Base-by-base conservation (phyloP, 2,329 filamentous ascomycete species). In the Zymoseptoria tritici region DNA sequence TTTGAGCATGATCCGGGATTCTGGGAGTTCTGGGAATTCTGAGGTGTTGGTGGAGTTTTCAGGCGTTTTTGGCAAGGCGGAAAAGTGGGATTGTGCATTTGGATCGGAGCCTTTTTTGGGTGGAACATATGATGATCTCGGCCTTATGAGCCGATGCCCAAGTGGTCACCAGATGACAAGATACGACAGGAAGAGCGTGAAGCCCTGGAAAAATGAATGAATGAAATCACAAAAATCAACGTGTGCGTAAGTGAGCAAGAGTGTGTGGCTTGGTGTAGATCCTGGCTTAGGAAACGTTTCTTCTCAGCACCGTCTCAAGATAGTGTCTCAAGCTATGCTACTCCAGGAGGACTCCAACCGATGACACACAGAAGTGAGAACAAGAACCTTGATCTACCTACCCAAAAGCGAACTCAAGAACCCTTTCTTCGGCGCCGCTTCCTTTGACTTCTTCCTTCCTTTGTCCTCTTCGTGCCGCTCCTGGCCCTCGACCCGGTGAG, bases 401-500 rank as follows among this genome's bases (percentile, higher is more conserved):
- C 36, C 36, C 36, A 57, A 26, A 20, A 57, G 51, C 36, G 49
- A 46, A 21, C 56, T 50, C 26, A 57, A 49, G 29, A 57, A 57
- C 21, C 49, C 50, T 21, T 53, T 57, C 16, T 49, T 49, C 50
- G 36, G 52, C 57, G 31, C 16, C 42, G 52, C 31, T 7, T 42
- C 42, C 21, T 51, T 46, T 26, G 57, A 46, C 16, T 21, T 31
- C 24, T 22, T 53, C n/a, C 22, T 31, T 31, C 50, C 53, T 36
- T 46, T 52, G n/a, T 55, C 51, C 29, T 52, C 29, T 21, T 26
- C 52, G 9, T 49, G 29, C n/a, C 49, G 51, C 9, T 49, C 55
- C 52, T 31, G 60, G 21, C 24, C 62, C 52, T 9, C 49, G 49
- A 58, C 20, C 11, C 60, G 55, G 7, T 49, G 52, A 42, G 52